Base-by-base conservation (phyloP, 1,139 yeast genomes). In the Nakaseomyces uthaithaninus region DNA sequence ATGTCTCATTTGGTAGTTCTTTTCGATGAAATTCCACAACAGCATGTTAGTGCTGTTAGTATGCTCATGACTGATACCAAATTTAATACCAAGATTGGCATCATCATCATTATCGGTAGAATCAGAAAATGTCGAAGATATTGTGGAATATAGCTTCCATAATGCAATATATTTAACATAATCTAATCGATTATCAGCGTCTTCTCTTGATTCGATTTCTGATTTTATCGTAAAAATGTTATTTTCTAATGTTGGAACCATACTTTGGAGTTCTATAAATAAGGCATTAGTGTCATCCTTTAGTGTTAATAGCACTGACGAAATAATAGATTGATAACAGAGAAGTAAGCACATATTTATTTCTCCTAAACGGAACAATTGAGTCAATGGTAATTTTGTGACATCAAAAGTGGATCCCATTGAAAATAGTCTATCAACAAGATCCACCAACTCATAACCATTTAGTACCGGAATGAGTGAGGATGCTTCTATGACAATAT, bases 1-100 rank as follows among this genome's bases (percentile, higher is more conserved):
- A 38, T 55, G 57, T 37, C 60, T 52, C 54, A 56, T 52, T 28
- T 50, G 49, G 33, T 55, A 56, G 35, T 54, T 54, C 42, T 51
- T 54, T 28, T 45, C 48, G 15, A 54, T 54, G 33, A 52, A 54
- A 39, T 56, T 55, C 59, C 59, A 56, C 16, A 52, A 35, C 19
- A 46, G 31, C 30, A 53, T 52, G 17, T 39, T 33, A 17, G 44
- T 31, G 24, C 49, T 50, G 36, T 54, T 46, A 20, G 48, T 48
- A 14, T 47, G 45, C 37, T 56, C 60, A 39, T 51, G 53, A 33
- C 55, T 55, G 19, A 55, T 41, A 2, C 57, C 48, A 20, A 51
- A 43, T 23, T 46, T 42, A 12, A 53, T 36, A 12, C 56, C 57
- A 36, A 51, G 36, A 33, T 53, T 50, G 14, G 55, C 45, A 40